These are phyloP conservation scores for Miamiensis avidus DNA, from an alignment of 169 alveolate species.

Conservation along the genomic window DNA sequence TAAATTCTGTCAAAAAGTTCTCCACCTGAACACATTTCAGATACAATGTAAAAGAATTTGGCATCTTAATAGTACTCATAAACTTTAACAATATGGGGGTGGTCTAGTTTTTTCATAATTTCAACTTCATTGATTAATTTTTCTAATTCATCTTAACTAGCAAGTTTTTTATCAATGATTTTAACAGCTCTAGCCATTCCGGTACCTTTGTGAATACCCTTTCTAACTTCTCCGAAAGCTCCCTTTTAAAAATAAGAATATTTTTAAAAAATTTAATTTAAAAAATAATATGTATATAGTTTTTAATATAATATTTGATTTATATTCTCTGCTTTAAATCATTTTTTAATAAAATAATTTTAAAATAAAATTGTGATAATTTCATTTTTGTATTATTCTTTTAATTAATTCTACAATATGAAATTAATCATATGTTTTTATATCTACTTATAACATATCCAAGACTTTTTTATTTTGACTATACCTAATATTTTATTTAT, in stretches of 20 bases:
- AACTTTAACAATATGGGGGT: constrained; percentile 77
- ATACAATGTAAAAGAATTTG: constrained; percentile 69
- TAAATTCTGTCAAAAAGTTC: constrained; percentile 89
- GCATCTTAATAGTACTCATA: constrained; percentile 79
- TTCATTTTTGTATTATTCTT: too few relatives aligned
- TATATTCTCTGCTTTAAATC: too few relatives aligned
- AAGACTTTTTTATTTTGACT: too few relatives aligned
- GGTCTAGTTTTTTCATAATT: constrained; percentile 78
- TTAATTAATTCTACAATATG: background rate
- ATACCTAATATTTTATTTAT: too few relatives aligned
- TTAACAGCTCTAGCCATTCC: constrained; percentile 77
- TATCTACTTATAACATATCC: too few relatives aligned
- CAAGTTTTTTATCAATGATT: constrained; percentile 73
- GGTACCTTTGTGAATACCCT: constrained; percentile 52
- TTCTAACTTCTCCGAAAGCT: constrained; percentile 72
- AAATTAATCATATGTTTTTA: too few relatives aligned
- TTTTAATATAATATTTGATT: too few relatives aligned
- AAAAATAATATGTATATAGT: too few relatives aligned
- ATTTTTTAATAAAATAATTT: too few relatives aligned
- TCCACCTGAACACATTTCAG: constrained; percentile 82
- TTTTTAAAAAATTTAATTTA: too few relatives aligned
- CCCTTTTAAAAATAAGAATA: constrained; percentile 29
- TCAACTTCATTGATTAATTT: constrained; percentile 82
- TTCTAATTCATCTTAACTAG: constrained; percentile 53
- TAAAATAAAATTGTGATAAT: too few relatives aligned